Evolutionary conservation across 2,329 filamentous ascomycete species (phyloP), one percentile per base, ranked within the genome.

Genomic region (Paradendryphiella salina): DNA sequence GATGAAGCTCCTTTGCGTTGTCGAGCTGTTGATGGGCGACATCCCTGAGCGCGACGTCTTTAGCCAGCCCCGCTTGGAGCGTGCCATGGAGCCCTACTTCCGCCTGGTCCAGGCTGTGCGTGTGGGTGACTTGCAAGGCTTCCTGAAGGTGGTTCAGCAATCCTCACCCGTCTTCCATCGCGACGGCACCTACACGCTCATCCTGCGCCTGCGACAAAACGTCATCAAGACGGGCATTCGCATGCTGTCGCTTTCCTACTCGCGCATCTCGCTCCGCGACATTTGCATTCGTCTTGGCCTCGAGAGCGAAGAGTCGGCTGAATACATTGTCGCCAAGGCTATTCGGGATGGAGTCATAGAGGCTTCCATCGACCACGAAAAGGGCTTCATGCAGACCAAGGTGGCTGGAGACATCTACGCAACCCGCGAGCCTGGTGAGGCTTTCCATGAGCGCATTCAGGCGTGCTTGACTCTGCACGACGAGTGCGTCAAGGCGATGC

Each of bases 201-300:
- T 97, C 65, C 83, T 97, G 57, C 92, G 94, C 57, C 82, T 99
- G 56, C 87, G 94, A 64, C 94, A 99, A 76, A 99, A 99, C 71
- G 94, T 99, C 70, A 97, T 99, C 84, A 96, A 96, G 81, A 99
- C 94, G 3, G 94, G 94, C 61, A 96, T 99, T 59, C 90, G 94
- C 64, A 96, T 97, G 91, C 96, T 99, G 85, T 97, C 93, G 33
- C 81, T 99, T 59, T 96, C 92, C 15, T 99, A 99, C 79, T 96
- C 93, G 53, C 89, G 93, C 57, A 99, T 99, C 69, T 96, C 93
- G 1, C 83, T 99, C 48, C 88, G 94, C 51, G 94, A 99, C 71
- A 99, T 99, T 63, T 99, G 94, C 78, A 91, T 97, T 52, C 89
- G 94, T 39, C 82, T 99, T 42, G 91, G 95, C 44, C 81, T 99